phyloP scores from a whole-genome alignment of 2,329 filamentous ascomycete species.

The Claviceps pusilla region DNA sequence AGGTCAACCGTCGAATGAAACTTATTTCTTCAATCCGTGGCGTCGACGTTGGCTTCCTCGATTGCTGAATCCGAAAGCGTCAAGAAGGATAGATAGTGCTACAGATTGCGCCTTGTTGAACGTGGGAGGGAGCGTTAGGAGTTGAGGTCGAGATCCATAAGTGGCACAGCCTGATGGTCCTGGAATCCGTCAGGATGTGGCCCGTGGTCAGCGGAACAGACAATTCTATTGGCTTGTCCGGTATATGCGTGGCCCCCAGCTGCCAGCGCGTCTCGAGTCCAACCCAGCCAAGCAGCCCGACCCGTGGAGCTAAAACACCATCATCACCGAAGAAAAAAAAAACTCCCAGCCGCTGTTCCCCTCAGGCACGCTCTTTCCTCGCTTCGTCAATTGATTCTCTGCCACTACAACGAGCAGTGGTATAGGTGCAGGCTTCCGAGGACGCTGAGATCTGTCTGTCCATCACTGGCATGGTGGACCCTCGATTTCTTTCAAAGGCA shows the following conservation, averaged over 20 bases:
- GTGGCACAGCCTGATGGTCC: not conserved
- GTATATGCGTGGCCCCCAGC: not conserved
- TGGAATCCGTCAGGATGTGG: not conserved
- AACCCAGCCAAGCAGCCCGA: not conserved
- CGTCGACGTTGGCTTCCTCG: not conserved
- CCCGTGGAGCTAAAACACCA: constrained; percentile 5
- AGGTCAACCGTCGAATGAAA: not conserved
- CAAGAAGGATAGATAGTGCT: not conserved
- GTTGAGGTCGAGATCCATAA: not conserved
- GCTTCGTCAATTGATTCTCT: constrained; percentile 1
- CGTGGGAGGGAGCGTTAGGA: not conserved
- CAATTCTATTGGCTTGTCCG: not conserved
- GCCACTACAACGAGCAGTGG: not conserved
- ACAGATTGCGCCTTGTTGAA: not conserved
- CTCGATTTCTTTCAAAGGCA: not conserved
- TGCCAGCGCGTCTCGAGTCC: not conserved
- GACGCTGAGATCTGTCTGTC: not conserved
- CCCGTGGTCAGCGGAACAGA: not conserved
- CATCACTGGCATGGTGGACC: not conserved
- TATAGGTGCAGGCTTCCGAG: not conserved
- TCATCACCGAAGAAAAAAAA: constrained; percentile 2
- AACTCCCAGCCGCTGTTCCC: constrained; percentile 1
- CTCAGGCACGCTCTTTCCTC: constrained; percentile 1
- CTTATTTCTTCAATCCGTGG: too few relatives aligned
- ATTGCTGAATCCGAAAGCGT: not conserved